These are phyloP conservation scores for Fusarium anthophilum DNA, from an alignment of 2,329 filamentous ascomycete genomes.

Conservation along the genomic window DNA sequence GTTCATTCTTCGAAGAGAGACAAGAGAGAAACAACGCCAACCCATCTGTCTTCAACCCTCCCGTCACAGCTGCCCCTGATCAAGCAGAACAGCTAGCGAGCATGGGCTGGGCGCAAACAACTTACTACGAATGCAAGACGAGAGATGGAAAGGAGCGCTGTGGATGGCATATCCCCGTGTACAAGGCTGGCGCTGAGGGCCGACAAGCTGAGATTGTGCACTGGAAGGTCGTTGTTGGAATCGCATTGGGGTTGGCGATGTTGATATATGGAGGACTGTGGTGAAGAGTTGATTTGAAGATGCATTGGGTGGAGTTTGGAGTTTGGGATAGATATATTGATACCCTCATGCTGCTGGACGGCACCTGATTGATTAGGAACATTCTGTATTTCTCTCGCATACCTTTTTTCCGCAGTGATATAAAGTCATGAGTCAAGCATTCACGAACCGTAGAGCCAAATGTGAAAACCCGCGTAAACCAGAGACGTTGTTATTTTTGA, in stretches of 20 bases:
- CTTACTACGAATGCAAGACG: constrained; percentile 48
- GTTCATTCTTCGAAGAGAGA: constrained; percentile 4
- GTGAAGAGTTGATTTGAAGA: neutral
- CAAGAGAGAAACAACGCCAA: constrained; percentile 28
- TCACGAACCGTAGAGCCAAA: neutral
- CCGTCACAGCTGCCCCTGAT: constrained; percentile 47
- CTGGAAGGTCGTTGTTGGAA: constrained; percentile 23
- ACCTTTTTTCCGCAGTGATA: neutral
- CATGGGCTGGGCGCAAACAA: constrained; percentile 47
- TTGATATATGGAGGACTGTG: constrained; percentile 12
- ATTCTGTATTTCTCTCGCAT: neutral
- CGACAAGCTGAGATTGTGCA: constrained; percentile 35
- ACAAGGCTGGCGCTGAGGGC: constrained; percentile 39
- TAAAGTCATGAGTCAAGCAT: constrained; percentile 16
- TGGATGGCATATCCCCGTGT: constrained; percentile 50
- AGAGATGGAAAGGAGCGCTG: constrained; percentile 45
- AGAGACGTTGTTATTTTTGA: constrained; percentile 41
- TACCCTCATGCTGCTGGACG: constrained; percentile 33
- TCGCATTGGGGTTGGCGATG: constrained; percentile 18
- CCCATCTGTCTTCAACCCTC: constrained; percentile 42
- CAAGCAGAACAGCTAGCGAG: constrained; percentile 43
- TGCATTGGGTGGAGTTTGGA: constrained; percentile 27
- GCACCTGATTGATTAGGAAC: constrained; percentile 5
- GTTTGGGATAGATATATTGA: constrained; percentile 28
- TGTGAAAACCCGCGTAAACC: constrained; percentile 5